Base-by-base conservation (phyloP, 768 basidiomycete species). In the Hortiboletus flavorubellus region DNA sequence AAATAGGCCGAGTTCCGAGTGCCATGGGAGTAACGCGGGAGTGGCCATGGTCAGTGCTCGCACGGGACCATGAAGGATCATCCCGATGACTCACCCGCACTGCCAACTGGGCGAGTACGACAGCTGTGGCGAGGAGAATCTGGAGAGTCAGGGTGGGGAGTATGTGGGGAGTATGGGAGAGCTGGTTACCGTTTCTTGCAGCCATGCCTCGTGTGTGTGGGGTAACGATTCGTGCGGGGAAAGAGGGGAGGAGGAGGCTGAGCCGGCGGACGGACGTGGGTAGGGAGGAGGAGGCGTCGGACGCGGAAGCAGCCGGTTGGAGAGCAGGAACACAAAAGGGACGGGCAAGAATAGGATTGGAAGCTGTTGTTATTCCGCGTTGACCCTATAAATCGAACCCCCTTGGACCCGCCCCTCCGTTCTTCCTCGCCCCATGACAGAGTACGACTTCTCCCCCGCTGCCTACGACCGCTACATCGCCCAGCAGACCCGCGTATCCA, bases 371-470 rank as follows among this genome's bases (percentile, higher is more conserved):
- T 46, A 46, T 50, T 21, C 43, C 26, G 26, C 26, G 26, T 26
- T 26, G 4, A 26, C 26, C 40, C 56, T 65, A 68, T 60, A 60
- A 65, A 53, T 38, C 34, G 14, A 30, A 16, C 26, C 46, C 33
- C 21, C 21, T 21, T 21, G 21, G 21, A 51, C 45, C 52, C 40
- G 40, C 40, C 51, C 45, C 34, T 48, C 66, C 53, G 53, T 49
- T 42, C 43, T 51, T 9, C 31, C 30, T 23, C 57, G 30, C 18
- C 50, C 38, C 58, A 83, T 83, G 81, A 82, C 81, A 30, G 81
- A 83, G 66, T 83, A 83, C 77, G 82, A 83, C 70, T 83, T 73
- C 67, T 82, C 81, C 50, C 80, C 80, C 18, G 80, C 78, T 62
- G 81, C 80, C 30, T 71, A 76, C 60, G 73, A 81, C 50, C 75